These are phyloP conservation scores for Sordaria brevicollis DNA, from an alignment of 495 filamentous ascomycete species.

Conservation along the genomic window DNA sequence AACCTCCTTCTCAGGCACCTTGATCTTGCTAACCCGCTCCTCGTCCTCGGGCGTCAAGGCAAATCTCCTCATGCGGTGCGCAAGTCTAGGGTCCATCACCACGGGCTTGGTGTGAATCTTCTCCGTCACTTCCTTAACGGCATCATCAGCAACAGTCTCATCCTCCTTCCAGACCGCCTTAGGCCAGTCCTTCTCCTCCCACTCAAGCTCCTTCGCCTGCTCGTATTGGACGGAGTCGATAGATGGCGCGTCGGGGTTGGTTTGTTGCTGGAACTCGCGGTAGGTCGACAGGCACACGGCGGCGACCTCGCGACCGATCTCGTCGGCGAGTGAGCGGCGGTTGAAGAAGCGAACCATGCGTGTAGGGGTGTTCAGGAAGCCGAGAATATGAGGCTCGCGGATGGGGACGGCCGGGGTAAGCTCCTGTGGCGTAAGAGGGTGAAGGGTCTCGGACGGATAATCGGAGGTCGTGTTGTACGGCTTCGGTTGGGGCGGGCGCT, in stretches of 20 bases:
- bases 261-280: constrained; percentile 33
- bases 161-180: constrained; percentile 63
- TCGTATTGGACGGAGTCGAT: constrained; percentile 39
- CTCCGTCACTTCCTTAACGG: constrained; percentile 34
- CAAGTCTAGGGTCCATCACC: constrained; percentile 68
- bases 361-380: constrained; percentile 83
- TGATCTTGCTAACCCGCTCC: constrained; percentile 50
- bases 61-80: constrained; percentile 71
- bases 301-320: constrained; percentile 81
- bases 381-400: constrained; percentile 79
- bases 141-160: constrained; percentile 52
- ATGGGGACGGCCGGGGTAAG: constrained; percentile 60
- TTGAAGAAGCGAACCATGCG: constrained; percentile 84
- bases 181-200: constrained; percentile 82
- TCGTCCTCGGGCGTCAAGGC: constrained; percentile 56
- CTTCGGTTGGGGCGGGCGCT: constrained; percentile 38
- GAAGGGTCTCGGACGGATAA: constrained; percentile 53
- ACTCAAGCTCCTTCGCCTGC: constrained; percentile 56
- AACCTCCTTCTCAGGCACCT: constrained; percentile 54
- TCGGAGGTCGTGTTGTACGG: constrained; percentile 61
- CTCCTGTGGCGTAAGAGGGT: constrained; percentile 49
- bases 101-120: constrained; percentile 69
- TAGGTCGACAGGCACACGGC: constrained; percentile 63
- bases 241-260: constrained; percentile 8
- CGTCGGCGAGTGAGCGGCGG: constrained; percentile 73